Evolutionary conservation across 768 basidiomycete genomes (phyloP).

Genomic region (Pulveroboletus sp.): DNA sequence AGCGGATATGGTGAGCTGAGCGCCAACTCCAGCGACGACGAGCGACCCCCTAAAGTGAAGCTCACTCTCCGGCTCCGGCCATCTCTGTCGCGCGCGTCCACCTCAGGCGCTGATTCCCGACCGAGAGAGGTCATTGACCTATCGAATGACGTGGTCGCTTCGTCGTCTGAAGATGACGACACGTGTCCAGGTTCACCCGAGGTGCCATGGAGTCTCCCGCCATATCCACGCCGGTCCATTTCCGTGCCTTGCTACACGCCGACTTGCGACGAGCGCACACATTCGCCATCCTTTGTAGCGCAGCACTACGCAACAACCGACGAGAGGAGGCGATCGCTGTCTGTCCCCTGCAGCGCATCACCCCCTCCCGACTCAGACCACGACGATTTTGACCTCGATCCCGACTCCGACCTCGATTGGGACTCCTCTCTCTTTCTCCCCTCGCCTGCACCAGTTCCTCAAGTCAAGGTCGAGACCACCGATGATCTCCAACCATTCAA

Average conservation of each 20-base stretch:
- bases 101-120: constrained; percentile 7
- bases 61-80: constrained; percentile 60
- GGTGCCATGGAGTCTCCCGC: constrained; percentile 47
- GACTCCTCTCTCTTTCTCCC: constrained; percentile 37
- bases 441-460: constrained; percentile 17
- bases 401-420: constrained; percentile 56
- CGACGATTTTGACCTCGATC: constrained; percentile 45
- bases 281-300: constrained; percentile 24
- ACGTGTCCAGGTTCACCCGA: constrained; percentile 25
- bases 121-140: constrained; percentile 37
- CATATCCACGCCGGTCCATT: constrained; percentile 53
- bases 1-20: constrained; percentile 23
- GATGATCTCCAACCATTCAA: constrained; percentile 41
- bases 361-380: constrained; percentile 63
- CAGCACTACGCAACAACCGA: constrained; percentile 18
- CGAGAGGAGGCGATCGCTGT: constrained; percentile 51
- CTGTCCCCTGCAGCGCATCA: constrained; percentile 55
- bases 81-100: constrained; percentile 24
- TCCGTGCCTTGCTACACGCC: constrained; percentile 55
- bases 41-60: constrained; percentile 58
- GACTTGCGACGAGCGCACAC: constrained; percentile 34
- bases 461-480: constrained; percentile 18
- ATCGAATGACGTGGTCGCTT: constrained; percentile 32
- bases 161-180: constrained; percentile 39
- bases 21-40: constrained; percentile 30